phyloP scores from a whole-genome alignment of 2,329 filamentous ascomycete species.

The Fusarium illudens region DNA sequence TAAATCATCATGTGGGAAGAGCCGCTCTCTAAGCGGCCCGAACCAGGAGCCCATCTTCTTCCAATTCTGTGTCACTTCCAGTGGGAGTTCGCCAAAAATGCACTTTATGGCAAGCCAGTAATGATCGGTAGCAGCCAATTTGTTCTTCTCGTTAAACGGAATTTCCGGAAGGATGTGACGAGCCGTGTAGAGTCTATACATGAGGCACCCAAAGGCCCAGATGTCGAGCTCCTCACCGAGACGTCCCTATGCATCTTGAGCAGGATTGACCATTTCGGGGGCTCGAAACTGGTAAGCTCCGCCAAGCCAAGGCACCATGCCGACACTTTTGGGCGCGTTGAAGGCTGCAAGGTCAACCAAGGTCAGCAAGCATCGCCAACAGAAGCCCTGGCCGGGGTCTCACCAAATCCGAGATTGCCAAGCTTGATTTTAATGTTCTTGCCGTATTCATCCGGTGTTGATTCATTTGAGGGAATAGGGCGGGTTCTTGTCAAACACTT shows the following conservation, averaged over 20 bases:
- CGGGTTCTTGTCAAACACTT: background rate
- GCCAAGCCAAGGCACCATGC: background rate
- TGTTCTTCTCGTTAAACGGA: background rate
- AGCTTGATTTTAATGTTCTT: background rate
- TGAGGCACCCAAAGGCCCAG: slow-evolving; percentile 11
- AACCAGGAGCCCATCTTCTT: background rate
- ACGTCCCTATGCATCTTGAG: background rate
- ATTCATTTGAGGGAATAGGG: background rate
- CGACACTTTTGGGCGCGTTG: background rate
- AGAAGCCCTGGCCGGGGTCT: background rate
- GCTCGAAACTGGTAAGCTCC: background rate
- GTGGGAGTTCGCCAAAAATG: background rate
- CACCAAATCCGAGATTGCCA: background rate
- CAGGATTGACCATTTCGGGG: background rate
- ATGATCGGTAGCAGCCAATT: no score
- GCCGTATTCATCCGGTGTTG: background rate
- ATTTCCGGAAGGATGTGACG: background rate
- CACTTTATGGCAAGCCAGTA: background rate
- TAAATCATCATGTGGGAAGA: no score
- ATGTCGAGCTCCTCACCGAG: background rate
- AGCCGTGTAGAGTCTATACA: slow-evolving; percentile 4
- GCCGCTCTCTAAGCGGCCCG: no score
- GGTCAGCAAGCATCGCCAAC: background rate
- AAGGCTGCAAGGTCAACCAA: background rate
- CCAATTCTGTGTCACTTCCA: background rate